Conservation (phyloP, 495 filamentous ascomycete genomes). For the Alectoria sarmentosa region DNA sequence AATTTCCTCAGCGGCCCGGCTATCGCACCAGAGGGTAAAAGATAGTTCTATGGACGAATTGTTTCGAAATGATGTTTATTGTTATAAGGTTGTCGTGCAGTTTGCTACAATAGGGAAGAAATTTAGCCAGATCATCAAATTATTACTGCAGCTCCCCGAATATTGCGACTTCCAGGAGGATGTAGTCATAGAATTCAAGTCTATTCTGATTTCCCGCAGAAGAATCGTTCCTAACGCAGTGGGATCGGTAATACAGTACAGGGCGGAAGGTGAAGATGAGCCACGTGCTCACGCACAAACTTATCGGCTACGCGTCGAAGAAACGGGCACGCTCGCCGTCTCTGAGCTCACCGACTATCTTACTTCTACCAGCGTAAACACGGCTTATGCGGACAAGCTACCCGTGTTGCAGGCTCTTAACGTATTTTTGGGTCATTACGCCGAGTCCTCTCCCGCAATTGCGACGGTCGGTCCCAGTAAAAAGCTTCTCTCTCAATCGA, state of each 20-base stretch:
- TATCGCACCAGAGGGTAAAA: constrained; percentile 48
- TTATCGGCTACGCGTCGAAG: constrained; percentile 40
- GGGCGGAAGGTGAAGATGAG: constrained; percentile 37
- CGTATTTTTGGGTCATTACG: constrained; percentile 34
- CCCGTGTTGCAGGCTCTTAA: constrained; percentile 40
- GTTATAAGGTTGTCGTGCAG: constrained; percentile 12
- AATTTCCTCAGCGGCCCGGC: constrained; percentile 39
- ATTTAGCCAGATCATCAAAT: constrained; percentile 44
- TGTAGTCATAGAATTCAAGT: neutral
- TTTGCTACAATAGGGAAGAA: constrained; percentile 43
- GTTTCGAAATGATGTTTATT: constrained; percentile 24
- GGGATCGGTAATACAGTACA: constrained; percentile 36
- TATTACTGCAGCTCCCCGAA: constrained; percentile 34
- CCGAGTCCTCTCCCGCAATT: constrained; percentile 30
- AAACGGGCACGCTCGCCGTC: constrained; percentile 40
- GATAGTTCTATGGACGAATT: constrained; percentile 2
- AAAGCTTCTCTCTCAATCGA: constrained; percentile 18
- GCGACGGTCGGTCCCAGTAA: constrained; percentile 21
- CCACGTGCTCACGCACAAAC: constrained; percentile 34
- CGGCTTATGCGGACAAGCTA: constrained; percentile 33
- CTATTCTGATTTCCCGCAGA: neutral
- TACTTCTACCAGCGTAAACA: constrained; percentile 40
- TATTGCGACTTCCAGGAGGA: neutral
- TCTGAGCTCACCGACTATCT: constrained; percentile 47
- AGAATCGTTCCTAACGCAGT: constrained; percentile 15